A percentile compares a stretch with the other conserved stretches of the same genome.
Conservation (phyloP, 2,329 filamentous ascomycete genomes). For the Aureobasidium sp. region DNA sequence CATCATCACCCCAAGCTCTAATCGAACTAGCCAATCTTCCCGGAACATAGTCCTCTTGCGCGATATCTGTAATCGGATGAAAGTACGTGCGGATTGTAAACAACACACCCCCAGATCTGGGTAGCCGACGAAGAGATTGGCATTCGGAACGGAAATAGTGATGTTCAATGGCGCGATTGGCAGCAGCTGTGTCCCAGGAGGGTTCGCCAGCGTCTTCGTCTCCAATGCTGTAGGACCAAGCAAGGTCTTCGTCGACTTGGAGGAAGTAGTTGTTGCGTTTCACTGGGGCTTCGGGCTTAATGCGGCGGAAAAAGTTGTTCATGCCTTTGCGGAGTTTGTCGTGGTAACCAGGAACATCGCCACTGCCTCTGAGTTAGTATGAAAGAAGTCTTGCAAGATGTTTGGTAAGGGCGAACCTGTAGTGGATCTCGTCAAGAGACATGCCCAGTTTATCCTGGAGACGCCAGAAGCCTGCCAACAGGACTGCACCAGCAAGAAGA, state of each 20-base stretch:
- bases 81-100: slow-evolving; percentile 81
- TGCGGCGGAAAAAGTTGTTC: slow-evolving; percentile 68
- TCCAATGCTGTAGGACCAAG: slow-evolving; percentile 72
- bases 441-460: slow-evolving; percentile 74
- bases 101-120: slow-evolving; percentile 41
- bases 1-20: slow-evolving; percentile 72
- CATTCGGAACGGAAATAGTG: slow-evolving; percentile 72
- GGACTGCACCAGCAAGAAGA: slow-evolving; percentile 64
- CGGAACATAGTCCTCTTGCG: slow-evolving; percentile 66
- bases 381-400: background rate
- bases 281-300: slow-evolving; percentile 59
- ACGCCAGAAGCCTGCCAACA: slow-evolving; percentile 77
- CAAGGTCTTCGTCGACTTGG: slow-evolving; percentile 68
- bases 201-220: slow-evolving; percentile 54
- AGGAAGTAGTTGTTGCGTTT: slow-evolving; percentile 79
- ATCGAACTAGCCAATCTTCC: slow-evolving; percentile 69
- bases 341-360: slow-evolving; percentile 63
- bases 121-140: slow-evolving; percentile 50
- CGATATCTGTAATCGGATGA: slow-evolving; percentile 59
- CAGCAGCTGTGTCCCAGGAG: slow-evolving; percentile 69
- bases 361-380: slow-evolving; percentile 34
- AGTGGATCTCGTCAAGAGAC: slow-evolving; percentile 71
- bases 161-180: slow-evolving; percentile 61
- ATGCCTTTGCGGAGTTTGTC: slow-evolving; percentile 68
- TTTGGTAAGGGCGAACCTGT: slow-evolving; percentile 21